Evolutionary conservation across 164 flowering plant genomes (phyloP), one percentile per base, ranked within the genome.

Genomic region (Euptelea pleiosperma): DNA sequence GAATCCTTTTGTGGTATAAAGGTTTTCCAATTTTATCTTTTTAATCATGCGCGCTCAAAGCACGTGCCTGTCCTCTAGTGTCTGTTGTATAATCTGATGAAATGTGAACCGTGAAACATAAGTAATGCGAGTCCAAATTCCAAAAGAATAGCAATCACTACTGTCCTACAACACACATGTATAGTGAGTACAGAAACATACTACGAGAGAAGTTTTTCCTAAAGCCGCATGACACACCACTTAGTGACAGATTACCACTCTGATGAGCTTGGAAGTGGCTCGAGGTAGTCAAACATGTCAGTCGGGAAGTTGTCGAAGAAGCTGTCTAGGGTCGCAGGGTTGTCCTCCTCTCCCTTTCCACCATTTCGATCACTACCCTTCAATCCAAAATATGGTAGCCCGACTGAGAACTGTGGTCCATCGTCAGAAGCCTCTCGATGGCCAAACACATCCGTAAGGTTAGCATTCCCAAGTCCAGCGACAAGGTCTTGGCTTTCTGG

Each of bases 291-390:
- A 35, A 77, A 66, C 69, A 70, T 67, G 57, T 87, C 88, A 0
- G 74, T 19, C 0, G 94, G 94, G 46, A 89, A 82, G 30, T 89
- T 94, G 61, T 82, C 85, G 9, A 87, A 79, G 73, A 89, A 80
- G 46, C 75, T 55, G 40, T 80, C 86, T 0, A 82, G 80, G 6
- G 75, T 76, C 14, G 34, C 61, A 0, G 63, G 58, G 39, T 60
- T 61, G 24, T 43, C 70, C 16, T 28, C 50, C 8, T 46, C 66
- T 8, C 58, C 57, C 61, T 25, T 63, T 3, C 26, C 52, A 45
- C 54, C 25, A 21, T 21, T 56, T 28, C 54, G 7, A 28, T 57
- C 39, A 18, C 69, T 60, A 25, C 50, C 65, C 5, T 26, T 65
- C 2, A 61, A 42, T 40, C 58, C 63, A 11, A 67, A 58, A 24